Base-by-base conservation (phyloP, 2,329 filamentous ascomycete species). In the Arthrobotrys megalospora region DNA sequence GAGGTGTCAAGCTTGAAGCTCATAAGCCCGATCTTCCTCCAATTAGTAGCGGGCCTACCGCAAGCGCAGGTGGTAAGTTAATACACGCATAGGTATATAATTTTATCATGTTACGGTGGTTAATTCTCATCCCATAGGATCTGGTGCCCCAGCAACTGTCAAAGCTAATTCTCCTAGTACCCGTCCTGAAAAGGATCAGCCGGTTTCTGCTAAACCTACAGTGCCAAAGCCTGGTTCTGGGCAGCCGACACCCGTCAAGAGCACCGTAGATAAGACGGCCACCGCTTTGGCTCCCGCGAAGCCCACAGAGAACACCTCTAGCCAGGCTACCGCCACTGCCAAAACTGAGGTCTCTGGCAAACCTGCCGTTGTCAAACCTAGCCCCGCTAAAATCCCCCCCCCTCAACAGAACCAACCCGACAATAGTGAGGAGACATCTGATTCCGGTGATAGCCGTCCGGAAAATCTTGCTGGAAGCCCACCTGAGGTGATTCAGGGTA, bases 1-100 rank as follows among this genome's bases (percentile, higher is more conserved):
- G 36, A 7, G 55, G 55, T 6, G 55, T 60, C 16, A 60, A 41
- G n/a, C 53, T 60, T 43, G 19, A 60, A 10, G 21, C 12, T 55
- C 6, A 16, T 16, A 21, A 38, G 6, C 3, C 24, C 50, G 34
- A 10, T 11, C 6, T 12, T 24, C 12, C 28, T 11, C 28, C 28
- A 16, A 7, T 14, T 34, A n/a, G 1, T 6, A n/a, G 3, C 14
- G 36, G 19, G 28, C 11, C 16, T 16, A 14, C 6, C 6, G 14
- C 12, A 4, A 34, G 36, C 14, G n/a, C 16, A 16, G 19, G 8
- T 11, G 34, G 55, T 60, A 43, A n/a, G 55, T 58, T 58, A 16
- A 36, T 19, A 1, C 8, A 2, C 8, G 2, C 36, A 38, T 8
- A 8, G 36, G 8, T 38, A 8, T 38, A 6, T 38, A 10, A 1